Evolutionary conservation across 2,329 filamentous ascomycete species (phyloP).

Genomic region (Ophiostoma piceae): DNA sequence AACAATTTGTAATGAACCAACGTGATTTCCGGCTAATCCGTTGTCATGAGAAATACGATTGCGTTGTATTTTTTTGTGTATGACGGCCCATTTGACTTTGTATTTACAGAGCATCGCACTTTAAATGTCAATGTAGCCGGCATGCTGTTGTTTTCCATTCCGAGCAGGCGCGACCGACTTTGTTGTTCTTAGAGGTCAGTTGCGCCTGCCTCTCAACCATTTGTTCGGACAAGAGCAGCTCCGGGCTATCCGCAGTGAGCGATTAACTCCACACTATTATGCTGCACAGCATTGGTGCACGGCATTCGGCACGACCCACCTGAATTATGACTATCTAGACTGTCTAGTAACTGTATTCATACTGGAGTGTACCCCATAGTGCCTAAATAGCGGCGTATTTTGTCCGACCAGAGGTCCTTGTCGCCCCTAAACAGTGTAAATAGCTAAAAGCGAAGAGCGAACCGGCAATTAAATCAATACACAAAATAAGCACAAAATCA

Average conservation of each 20-base stretch:
- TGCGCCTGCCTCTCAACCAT: neutral
- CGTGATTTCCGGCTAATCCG: constrained; percentile 12
- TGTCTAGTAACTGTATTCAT: neutral
- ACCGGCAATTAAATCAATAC: neutral
- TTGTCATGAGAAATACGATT: neutral
- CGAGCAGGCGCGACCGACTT: constrained; percentile 5
- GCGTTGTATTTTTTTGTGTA: no score
- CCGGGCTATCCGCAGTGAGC: constrained; percentile 16
- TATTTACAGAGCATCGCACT: neutral
- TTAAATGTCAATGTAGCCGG: neutral
- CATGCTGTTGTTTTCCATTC: constrained; percentile 9
- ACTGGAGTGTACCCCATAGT: neutral
- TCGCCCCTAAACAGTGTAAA: neutral
- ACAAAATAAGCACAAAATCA: neutral
- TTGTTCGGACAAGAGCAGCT: neutral
- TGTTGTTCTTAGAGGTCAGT: neutral
- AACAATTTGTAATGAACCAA: no score
- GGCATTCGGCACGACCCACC: neutral
- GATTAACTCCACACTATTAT: constrained; percentile 15
- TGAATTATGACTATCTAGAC: neutral
- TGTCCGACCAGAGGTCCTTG: neutral
- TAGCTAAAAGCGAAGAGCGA: constrained; percentile 12
- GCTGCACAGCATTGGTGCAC: neutral
- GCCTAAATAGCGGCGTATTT: neutral
- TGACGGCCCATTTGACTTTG: no score